Conservation (phyloP, 78 protist genomes). For the Monocercomonoides exilis region DNA sequence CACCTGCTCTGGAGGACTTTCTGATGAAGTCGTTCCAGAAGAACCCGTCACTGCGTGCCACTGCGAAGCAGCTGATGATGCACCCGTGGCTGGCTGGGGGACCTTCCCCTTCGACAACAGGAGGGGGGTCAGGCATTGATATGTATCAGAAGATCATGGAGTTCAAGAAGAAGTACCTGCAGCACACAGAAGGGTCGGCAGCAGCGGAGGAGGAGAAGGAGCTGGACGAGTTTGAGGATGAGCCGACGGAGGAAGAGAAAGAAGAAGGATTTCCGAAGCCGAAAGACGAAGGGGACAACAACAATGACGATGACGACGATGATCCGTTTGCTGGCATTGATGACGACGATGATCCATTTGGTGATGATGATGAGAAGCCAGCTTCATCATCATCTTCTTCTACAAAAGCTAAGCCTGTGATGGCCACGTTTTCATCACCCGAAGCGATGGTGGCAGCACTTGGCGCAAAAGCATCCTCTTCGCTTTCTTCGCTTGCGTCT, state of each 20-base stretch:
- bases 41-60: constrained; percentile 61
- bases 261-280: constrained; percentile 30
- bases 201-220: not conserved
- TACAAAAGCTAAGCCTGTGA: too few species aligned
- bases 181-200: too few species aligned
- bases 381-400: too few species aligned
- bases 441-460: too few species aligned
- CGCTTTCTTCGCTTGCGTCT: too few species aligned
- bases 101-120: not conserved
- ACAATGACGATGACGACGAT: constrained; percentile 41
- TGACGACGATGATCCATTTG: constrained; percentile 54
- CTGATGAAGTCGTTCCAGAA: constrained; percentile 73
- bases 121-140: not conserved
- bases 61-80: constrained; percentile 59
- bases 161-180: not conserved
- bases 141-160: not conserved
- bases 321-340: constrained; percentile 35
- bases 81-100: constrained; percentile 63
- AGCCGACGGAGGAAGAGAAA: constrained; percentile 24
- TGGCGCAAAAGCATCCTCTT: too few species aligned
- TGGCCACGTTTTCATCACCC: too few species aligned
- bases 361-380: constrained; percentile 22
- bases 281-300: constrained; percentile 40
- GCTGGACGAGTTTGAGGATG: not conserved
- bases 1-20: constrained; percentile 66